phyloP scores from a whole-genome alignment of 306 rosid species.

The Cicer judaicum region DNA sequence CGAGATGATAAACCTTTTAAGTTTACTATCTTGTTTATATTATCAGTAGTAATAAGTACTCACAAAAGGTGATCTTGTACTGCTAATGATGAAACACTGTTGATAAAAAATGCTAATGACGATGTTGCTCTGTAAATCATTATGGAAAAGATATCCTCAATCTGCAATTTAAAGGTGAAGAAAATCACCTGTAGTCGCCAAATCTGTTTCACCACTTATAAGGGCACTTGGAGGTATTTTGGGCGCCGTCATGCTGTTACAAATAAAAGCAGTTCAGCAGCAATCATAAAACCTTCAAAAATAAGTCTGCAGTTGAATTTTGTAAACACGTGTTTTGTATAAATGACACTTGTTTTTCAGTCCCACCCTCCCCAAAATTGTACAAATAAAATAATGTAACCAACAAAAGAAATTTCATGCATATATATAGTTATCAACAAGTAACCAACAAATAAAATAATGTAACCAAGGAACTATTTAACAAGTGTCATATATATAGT shows the following conservation, averaged over 20 bases:
- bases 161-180: constrained; percentile 36
- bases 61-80: constrained; percentile 5
- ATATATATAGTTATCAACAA: too few species aligned
- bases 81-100: neutral
- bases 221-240: constrained; percentile 79
- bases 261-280: constrained; percentile 39
- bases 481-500: constrained; percentile 2
- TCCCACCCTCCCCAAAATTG: constrained; percentile 31
- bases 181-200: constrained; percentile 74
- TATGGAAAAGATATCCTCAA: neutral
- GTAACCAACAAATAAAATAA: neutral
- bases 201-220: constrained; percentile 79
- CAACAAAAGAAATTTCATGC: neutral
- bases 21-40: neutral
- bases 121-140: constrained; percentile 22
- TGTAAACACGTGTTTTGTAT: neutral
- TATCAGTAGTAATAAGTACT: constrained; percentile 29
- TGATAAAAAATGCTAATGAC: too few species aligned
- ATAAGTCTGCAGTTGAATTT: constrained; percentile 26
- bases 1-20: constrained; percentile 27
- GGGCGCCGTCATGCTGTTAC: constrained; percentile 92
- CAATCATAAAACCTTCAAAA: constrained; percentile 34
- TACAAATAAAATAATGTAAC: neutral
- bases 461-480: neutral
- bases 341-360: constrained; percentile 23